Evolutionary conservation across 768 basidiomycete genomes (phyloP).

Genomic region (Hygrophorus russula): DNA sequence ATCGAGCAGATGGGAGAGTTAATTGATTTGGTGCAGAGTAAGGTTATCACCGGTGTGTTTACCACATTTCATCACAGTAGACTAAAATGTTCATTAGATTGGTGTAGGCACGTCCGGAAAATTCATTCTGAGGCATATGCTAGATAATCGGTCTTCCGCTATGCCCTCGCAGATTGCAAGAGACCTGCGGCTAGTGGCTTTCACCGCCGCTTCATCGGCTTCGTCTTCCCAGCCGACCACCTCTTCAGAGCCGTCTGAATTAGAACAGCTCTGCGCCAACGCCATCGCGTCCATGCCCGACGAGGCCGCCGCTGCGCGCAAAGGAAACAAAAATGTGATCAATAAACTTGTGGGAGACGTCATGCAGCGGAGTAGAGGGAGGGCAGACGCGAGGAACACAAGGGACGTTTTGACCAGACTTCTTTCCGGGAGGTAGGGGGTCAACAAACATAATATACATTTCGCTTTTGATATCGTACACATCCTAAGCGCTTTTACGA

Average conservation of each 20-base stretch:
- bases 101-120: constrained; percentile 67
- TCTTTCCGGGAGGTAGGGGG: constrained; percentile 20
- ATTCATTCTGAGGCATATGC: constrained; percentile 59
- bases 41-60: constrained; percentile 55
- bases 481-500: background rate
- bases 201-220: constrained; percentile 11
- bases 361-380: constrained; percentile 73
- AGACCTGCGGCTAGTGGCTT: constrained; percentile 35
- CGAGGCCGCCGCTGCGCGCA: constrained; percentile 52
- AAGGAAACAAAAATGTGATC: constrained; percentile 66
- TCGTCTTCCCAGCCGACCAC: constrained; percentile 8
- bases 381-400: constrained; percentile 60
- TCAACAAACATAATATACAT: background rate
- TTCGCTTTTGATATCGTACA: background rate
- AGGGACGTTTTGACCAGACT: constrained; percentile 38
- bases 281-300: constrained; percentile 56
- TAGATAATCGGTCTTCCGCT: constrained; percentile 31
- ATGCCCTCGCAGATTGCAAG: constrained; percentile 31
- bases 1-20: constrained; percentile 61
- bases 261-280: constrained; percentile 46
- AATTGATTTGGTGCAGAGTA: constrained; percentile 60
- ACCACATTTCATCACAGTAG: background rate
- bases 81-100: constrained; percentile 5
- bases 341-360: constrained; percentile 78
- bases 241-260: constrained; percentile 17